These are phyloP conservation scores for Sugiyamaella pinicola DNA, from an alignment of 1,139 yeast species.

Conservation along the genomic window DNA sequence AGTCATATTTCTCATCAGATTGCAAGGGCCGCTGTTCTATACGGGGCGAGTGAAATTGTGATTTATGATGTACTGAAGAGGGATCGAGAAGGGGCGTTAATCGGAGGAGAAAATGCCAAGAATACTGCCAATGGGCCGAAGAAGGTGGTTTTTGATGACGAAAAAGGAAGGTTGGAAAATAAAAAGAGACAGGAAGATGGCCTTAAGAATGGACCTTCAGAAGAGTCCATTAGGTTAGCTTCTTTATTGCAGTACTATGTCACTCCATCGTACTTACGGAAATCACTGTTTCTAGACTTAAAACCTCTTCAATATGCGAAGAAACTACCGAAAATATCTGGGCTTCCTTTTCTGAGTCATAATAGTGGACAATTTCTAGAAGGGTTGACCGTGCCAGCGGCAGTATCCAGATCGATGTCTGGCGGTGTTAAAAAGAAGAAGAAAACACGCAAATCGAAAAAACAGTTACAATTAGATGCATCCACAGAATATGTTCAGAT, in stretches of 20 bases:
- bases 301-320: conserved; percentile 64
- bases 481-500: conserved; percentile 74
- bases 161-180: conserved; percentile 24
- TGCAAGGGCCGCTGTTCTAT: conserved; percentile 72
- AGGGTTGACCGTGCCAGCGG: conserved; percentile 60
- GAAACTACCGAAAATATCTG: conserved; percentile 69
- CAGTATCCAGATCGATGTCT: conserved; percentile 39
- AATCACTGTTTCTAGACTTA: conserved; percentile 57
- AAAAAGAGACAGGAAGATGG: conserved; percentile 21
- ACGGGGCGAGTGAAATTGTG: conserved; percentile 71
- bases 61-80: conserved; percentile 48
- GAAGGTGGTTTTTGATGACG: conserved; percentile 35
- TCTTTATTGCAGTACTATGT: conserved; percentile 76
- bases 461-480: conserved; percentile 31
- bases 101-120: conserved; percentile 38
- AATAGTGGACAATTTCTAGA: conserved; percentile 49
- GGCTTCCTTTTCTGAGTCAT: conserved; percentile 71
- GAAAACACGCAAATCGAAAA: conserved; percentile 38
- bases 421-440: conserved; percentile 43
- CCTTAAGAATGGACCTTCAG: conserved; percentile 30
- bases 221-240: conserved; percentile 61
- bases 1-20: conserved; percentile 75
- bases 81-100: conserved; percentile 37
- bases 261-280: conserved; percentile 81
- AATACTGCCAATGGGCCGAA: conserved; percentile 28